Percentiles rank a stretch among this genome's conserved stretches.
phyloP scores from a whole-genome alignment of 305 asterid species.

The Lippia alba region DNA sequence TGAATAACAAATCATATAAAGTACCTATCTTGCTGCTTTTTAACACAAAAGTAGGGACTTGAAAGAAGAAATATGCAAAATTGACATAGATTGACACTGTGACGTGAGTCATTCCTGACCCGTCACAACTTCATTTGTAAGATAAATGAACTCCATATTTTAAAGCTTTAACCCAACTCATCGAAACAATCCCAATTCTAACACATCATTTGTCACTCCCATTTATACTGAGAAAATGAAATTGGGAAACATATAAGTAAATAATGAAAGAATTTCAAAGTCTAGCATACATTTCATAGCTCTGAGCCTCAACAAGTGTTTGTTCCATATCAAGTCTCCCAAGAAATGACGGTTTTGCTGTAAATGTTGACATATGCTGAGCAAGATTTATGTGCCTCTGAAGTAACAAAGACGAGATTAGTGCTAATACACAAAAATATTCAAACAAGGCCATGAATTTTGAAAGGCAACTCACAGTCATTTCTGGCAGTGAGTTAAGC shows the following conservation, averaged over 20 bases:
- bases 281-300: conserved; percentile 81
- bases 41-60: neutral
- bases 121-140: neutral
- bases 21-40: conserved; percentile 16
- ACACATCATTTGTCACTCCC: conserved; percentile 20
- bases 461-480: conserved; percentile 71
- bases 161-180: neutral
- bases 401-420: conserved; percentile 38
- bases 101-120: conserved; percentile 9
- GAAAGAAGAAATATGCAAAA: neutral
- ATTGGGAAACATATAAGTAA: neutral
- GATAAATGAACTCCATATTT: neutral
- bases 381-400: conserved; percentile 99
- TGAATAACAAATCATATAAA: conserved; percentile 3
- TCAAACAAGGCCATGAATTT: conserved; percentile 25
- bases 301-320: conserved; percentile 91
- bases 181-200: conserved; percentile 1
- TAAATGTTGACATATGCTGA: conserved; percentile 83
- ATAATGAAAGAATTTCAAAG: conserved; percentile 4
- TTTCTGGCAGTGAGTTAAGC: conserved; percentile 97
- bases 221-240: neutral
- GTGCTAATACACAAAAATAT: conserved; percentile 27
- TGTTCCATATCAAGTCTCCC: conserved; percentile 95
- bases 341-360: conserved; percentile 84
- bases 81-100: conserved; percentile 7